Evolutionary conservation across 2,329 filamentous ascomycete species (phyloP).

Genomic region (Rhynchosporium graminicola): DNA sequence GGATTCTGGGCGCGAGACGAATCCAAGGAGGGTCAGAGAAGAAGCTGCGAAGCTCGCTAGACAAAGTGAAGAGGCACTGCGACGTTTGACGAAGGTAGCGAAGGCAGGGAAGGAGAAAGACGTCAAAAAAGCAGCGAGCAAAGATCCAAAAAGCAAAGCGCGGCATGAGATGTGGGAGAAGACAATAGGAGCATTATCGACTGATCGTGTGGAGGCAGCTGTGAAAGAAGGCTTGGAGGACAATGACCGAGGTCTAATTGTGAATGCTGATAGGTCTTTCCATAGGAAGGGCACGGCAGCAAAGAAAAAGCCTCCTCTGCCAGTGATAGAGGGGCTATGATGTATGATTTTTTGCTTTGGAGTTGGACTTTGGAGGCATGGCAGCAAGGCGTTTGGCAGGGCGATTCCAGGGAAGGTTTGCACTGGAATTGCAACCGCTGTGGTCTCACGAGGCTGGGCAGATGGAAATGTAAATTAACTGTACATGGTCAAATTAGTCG

Average conservation of each 20-base stretch:
- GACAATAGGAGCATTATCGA: constrained; percentile 56
- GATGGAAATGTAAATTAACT: constrained; percentile 6
- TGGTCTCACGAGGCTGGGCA: not conserved
- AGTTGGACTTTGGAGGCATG: constrained; percentile 21
- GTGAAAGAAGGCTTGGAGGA: constrained; percentile 42
- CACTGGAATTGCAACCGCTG: not conserved
- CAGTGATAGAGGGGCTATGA: constrained; percentile 9
- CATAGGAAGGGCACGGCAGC: constrained; percentile 46
- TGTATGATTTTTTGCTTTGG: constrained; percentile 6
- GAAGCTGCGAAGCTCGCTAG: constrained; percentile 61
- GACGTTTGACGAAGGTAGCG: constrained; percentile 59
- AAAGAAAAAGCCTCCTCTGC: constrained; percentile 29
- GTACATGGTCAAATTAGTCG: not conserved
- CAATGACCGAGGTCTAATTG: constrained; percentile 65
- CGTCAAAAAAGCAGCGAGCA: constrained; percentile 53
- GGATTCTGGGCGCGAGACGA: constrained; percentile 47
- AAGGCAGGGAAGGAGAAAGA: constrained; percentile 67
- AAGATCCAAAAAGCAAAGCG: constrained; percentile 53
- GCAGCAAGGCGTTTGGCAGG: constrained; percentile 28
- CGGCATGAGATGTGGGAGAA: constrained; percentile 62
- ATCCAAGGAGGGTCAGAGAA: constrained; percentile 59
- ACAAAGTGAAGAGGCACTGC: constrained; percentile 62
- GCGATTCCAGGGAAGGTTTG: not conserved
- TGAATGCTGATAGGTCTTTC: constrained; percentile 57
- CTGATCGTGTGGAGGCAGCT: constrained; percentile 25